Evolutionary conservation across 2,329 filamentous ascomycete species (phyloP).

Genomic region (Orbilia javanica): DNA sequence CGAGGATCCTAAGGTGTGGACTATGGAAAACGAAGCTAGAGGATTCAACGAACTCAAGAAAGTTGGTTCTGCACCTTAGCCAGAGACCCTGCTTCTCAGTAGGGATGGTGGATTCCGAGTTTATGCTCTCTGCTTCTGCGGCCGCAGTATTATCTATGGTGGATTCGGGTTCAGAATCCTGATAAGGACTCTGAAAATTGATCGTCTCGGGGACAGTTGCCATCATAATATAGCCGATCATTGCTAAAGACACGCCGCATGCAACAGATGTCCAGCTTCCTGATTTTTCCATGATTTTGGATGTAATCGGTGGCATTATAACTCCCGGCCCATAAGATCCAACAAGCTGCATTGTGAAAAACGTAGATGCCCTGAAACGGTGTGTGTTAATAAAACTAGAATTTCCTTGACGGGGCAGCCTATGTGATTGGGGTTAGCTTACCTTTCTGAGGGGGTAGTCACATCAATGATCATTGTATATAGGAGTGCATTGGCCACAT

Average conservation of each 20-base stretch:
- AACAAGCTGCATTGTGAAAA: slow-evolving; percentile 48
- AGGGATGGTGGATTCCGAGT: neutral
- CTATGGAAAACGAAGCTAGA: slow-evolving; percentile 53
- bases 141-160: neutral
- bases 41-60: slow-evolving; percentile 36
- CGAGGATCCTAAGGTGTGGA: slow-evolving; percentile 53
- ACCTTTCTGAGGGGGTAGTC: slow-evolving; percentile 36
- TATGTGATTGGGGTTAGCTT: neutral
- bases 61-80: slow-evolving; percentile 8
- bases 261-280: slow-evolving; percentile 32
- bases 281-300: slow-evolving; percentile 30
- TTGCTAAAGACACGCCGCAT: slow-evolving; percentile 8
- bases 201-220: slow-evolving; percentile 37
- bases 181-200: slow-evolving; percentile 3
- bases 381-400: neutral
- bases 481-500: slow-evolving; percentile 36
- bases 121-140: slow-evolving; percentile 10
- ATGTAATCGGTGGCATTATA: slow-evolving; percentile 28
- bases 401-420: neutral
- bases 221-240: slow-evolving; percentile 12
- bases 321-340: slow-evolving; percentile 34
- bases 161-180: neutral
- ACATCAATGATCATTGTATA: slow-evolving; percentile 55
- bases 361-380: slow-evolving; percentile 32
- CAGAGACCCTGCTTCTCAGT: slow-evolving; percentile 11